Conservation (phyloP, 768 basidiomycete species). For the Lactarius hatsudake region DNA sequence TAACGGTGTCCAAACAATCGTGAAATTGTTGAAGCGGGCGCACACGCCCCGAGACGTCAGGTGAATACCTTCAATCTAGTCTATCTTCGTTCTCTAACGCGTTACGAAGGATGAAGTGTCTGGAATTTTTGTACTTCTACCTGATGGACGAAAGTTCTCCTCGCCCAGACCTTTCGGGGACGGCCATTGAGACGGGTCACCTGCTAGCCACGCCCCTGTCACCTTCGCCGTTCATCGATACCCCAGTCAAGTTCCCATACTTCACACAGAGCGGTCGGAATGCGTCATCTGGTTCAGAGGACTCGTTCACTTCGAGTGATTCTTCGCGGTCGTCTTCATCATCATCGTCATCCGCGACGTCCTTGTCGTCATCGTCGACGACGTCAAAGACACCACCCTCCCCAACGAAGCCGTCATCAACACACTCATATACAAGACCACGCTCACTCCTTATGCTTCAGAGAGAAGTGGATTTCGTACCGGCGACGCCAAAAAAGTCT, state of each 20-base stretch:
- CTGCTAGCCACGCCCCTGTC: constrained; percentile 41
- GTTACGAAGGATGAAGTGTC: constrained; percentile 80
- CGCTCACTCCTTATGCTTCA: constrained; percentile 62
- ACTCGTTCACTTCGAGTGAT: constrained; percentile 20
- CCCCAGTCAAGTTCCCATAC: constrained; percentile 16
- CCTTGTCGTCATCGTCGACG: constrained; percentile 36
- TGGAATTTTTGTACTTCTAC: constrained; percentile 95
- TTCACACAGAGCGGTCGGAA: constrained; percentile 22
- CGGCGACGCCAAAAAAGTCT: constrained; percentile 65
- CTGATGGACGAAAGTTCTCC: constrained; percentile 73
- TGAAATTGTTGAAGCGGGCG: constrained; percentile 84
- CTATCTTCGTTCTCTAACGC: not conserved
- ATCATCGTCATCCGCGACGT: constrained; percentile 30
- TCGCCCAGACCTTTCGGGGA: constrained; percentile 24
- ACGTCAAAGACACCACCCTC: constrained; percentile 20
- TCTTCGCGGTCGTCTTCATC: constrained; percentile 24
- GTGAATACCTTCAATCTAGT: constrained; percentile 42
- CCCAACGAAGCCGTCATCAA: constrained; percentile 20
- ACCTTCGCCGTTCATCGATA: constrained; percentile 31
- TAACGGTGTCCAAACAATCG: constrained; percentile 75
- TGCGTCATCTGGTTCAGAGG: constrained; percentile 29
- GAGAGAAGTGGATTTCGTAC: constrained; percentile 70
- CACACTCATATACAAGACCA: constrained; percentile 35
- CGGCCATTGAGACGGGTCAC: constrained; percentile 33
- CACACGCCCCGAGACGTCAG: constrained; percentile 84